phyloP scores from a whole-genome alignment of 148 eudicot species.

The Nepenthes gracilis region DNA sequence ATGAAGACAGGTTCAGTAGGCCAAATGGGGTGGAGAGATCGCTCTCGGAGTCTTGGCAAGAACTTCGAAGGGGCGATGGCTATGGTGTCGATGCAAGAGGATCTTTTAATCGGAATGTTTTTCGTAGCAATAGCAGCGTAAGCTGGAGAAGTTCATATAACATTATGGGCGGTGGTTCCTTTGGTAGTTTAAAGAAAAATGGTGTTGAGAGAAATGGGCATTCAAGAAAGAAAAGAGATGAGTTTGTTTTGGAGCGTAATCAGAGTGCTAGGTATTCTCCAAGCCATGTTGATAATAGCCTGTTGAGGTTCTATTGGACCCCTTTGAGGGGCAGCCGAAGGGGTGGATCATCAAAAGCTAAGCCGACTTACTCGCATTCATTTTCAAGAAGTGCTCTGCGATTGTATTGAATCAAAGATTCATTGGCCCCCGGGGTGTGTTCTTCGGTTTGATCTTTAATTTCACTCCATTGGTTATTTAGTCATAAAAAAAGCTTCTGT shows the following conservation, averaged over 20 bases:
- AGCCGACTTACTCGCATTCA: conserved; percentile 28
- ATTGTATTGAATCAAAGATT: conserved; percentile 39
- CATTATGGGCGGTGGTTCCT: conserved; percentile 18
- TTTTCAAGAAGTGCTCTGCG: conserved; percentile 40
- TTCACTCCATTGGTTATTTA: background rate
- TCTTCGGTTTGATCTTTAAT: conserved; percentile 4
- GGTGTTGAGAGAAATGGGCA: conserved; percentile 31
- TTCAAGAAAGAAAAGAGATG: conserved; percentile 24
- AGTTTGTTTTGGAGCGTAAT: conserved; percentile 34
- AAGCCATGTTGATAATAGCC: conserved; percentile 49
- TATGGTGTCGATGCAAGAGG: conserved; percentile 39
- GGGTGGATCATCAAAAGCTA: conserved; percentile 26
- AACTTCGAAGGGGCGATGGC: conserved; percentile 37
- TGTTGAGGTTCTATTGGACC: conserved; percentile 62
- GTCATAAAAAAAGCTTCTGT: no score
- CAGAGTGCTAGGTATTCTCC: conserved; percentile 43
- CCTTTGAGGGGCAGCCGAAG: conserved; percentile 67
- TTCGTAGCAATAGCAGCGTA: conserved; percentile 83
- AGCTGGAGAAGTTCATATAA: conserved; percentile 62
- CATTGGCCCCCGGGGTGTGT: conserved; percentile 16
- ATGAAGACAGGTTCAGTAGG: conserved; percentile 49
- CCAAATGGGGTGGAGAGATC: conserved; percentile 77
- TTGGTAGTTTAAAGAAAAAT: conserved; percentile 35
- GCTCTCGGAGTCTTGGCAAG: conserved; percentile 71
- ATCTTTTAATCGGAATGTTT: conserved; percentile 28